phyloP scores from a whole-genome alignment of 805 yeast genomes.

The Candida ficus region DNA sequence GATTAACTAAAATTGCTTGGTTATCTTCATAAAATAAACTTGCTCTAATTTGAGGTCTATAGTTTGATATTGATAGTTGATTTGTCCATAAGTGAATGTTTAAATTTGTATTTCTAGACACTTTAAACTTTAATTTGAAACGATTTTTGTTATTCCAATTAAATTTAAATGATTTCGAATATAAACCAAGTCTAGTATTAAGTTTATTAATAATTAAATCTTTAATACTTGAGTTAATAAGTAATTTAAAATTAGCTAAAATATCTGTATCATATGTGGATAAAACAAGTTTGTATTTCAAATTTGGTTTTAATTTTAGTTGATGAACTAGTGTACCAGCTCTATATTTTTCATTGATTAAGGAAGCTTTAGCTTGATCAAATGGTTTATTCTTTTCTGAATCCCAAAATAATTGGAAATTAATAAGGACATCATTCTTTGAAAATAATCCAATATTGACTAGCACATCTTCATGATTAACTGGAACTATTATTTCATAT shows the following conservation, averaged over 20 bases:
- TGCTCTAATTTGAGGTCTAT: conserved; percentile 43
- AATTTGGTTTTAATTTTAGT: conserved; percentile 26
- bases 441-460: conserved; percentile 21
- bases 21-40: conserved; percentile 41
- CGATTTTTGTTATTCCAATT: conserved; percentile 39
- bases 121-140: conserved; percentile 28
- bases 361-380: conserved; percentile 28
- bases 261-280: conserved; percentile 39
- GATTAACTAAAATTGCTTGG: conserved; percentile 36
- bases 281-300: conserved; percentile 39
- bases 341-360: conserved; percentile 31
- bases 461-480: conserved; percentile 17
- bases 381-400: conserved; percentile 24
- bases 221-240: conserved; percentile 23
- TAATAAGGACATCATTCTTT: conserved; percentile 28
- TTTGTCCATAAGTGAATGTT: conserved; percentile 18
- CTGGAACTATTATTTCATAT: conserved; percentile 31
- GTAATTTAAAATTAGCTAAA: conserved; percentile 28
- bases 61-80: conserved; percentile 16
- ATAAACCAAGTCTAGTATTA: conserved; percentile 33
- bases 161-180: conserved; percentile 22
- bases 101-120: conserved; percentile 17
- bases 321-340: conserved; percentile 19
- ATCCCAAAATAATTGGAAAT: conserved; percentile 41
- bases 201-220: conserved; percentile 14